phyloP scores from a whole-genome alignment of 495 filamentous ascomycete genomes.

The Rhypophila decipiens region DNA sequence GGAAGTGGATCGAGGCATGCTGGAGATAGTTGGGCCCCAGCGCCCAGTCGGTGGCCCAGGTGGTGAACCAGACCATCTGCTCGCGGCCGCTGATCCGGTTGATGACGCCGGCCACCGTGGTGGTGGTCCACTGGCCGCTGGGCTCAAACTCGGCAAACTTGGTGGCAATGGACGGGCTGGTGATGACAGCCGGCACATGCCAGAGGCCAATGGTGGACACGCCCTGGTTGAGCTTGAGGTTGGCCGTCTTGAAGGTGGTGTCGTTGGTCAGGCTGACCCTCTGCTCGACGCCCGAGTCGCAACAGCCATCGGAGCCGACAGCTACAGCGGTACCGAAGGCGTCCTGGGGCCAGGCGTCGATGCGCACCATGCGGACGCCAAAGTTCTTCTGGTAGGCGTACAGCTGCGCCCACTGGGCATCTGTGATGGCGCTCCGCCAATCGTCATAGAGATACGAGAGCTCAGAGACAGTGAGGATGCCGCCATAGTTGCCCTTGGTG shows the following conservation, averaged over 20 bases:
- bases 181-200: conserved; percentile 50
- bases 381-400: conserved; percentile 52
- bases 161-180: conserved; percentile 43
- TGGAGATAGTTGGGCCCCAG: conserved; percentile 47
- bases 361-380: conserved; percentile 51
- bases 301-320: conserved; percentile 13
- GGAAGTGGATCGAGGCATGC: conserved; percentile 55
- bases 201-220: conserved; percentile 49
- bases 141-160: conserved; percentile 45
- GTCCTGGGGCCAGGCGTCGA: conserved; percentile 48
- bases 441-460: conserved; percentile 48
- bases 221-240: conserved; percentile 34
- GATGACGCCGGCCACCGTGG: conserved; percentile 47
- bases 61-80: conserved; percentile 54
- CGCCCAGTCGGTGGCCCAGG: conserved; percentile 47
- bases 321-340: conserved; percentile 38
- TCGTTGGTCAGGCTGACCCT: conserved; percentile 38
- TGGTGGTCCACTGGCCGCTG: conserved; percentile 13
- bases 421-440: conserved; percentile 47
- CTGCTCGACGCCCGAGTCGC: conserved; percentile 40
- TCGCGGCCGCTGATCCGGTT: conserved; percentile 49
- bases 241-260: conserved; percentile 40
- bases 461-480: conserved; percentile 48
- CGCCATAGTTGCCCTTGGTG: conserved; percentile 46
- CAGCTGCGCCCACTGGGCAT: conserved; percentile 47